phyloP scores from a whole-genome alignment of 805 yeast genomes.

The Ogataea neopini region DNA sequence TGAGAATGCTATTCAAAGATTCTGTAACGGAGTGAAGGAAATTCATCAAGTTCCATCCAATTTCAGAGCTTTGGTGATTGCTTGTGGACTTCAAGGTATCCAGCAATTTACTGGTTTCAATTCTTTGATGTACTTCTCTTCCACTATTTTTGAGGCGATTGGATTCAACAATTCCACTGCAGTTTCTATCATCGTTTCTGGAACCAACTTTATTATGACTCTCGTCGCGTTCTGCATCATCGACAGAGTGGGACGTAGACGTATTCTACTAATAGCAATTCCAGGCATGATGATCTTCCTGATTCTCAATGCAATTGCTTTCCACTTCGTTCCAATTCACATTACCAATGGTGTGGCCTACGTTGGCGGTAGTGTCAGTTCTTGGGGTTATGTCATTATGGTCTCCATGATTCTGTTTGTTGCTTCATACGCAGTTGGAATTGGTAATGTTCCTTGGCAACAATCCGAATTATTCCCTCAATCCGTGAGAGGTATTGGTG shows the following conservation, averaged over 20 bases:
- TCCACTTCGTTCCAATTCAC: constrained; percentile 75
- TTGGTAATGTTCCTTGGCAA: constrained; percentile 98
- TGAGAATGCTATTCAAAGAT: constrained; percentile 45
- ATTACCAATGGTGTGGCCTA: constrained; percentile 51
- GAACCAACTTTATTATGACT: constrained; percentile 90
- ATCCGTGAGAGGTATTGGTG: constrained; percentile 89
- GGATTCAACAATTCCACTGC: constrained; percentile 93
- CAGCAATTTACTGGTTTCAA: constrained; percentile 98
- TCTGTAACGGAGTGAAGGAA: constrained; percentile 61
- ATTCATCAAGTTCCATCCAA: constrained; percentile 74
- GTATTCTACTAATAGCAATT: constrained; percentile 72
- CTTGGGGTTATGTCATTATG: constrained; percentile 89
- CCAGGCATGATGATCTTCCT: constrained; percentile 83
- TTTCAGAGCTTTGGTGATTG: constrained; percentile 83
- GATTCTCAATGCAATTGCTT: constrained; percentile 82
- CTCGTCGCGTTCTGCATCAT: constrained; percentile 82
- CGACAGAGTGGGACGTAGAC: constrained; percentile 86
- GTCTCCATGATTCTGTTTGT: constrained; percentile 84
- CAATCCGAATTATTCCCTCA: constrained; percentile 95
- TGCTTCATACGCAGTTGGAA: constrained; percentile 90
- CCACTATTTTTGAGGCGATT: constrained; percentile 87
- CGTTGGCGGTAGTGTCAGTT: constrained; percentile 51
- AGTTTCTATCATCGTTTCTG: constrained; percentile 90
- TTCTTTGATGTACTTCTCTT: constrained; percentile 91
- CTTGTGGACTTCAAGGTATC: constrained; percentile 92